Conservation (phyloP, 768 basidiomycete species). For the Collybia nuda region DNA sequence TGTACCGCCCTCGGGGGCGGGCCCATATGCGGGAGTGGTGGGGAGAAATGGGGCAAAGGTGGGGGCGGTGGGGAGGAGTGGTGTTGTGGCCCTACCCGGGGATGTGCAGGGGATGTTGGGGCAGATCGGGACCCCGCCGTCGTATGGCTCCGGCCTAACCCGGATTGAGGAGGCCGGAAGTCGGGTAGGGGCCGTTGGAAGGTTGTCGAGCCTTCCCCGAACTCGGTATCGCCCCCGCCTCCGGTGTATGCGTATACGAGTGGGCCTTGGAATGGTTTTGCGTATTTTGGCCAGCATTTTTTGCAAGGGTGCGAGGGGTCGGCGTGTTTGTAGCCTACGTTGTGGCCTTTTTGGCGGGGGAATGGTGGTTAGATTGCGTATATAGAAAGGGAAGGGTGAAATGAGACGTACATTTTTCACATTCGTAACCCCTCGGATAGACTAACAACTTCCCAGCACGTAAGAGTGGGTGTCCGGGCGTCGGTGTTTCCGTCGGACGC, state of each 20-base stretch:
- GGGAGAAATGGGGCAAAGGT: not conserved
- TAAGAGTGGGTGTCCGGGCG: conserved; percentile 68
- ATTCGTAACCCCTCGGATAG: conserved; percentile 63
- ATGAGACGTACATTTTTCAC: conserved; percentile 60
- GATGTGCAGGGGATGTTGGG: conserved; percentile 6
- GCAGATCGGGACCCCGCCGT: too few species aligned
- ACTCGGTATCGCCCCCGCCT: conserved; percentile 1
- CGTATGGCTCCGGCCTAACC: too few species aligned
- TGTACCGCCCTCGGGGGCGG: not conserved
- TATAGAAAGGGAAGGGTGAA: not conserved
- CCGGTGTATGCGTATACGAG: conserved; percentile 47
- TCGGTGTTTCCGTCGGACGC: conserved; percentile 61
- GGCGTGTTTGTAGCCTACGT: conserved; percentile 2
- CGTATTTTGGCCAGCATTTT: conserved; percentile 75
- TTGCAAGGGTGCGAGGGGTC: conserved; percentile 48
- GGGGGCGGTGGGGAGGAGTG: conserved; percentile 1
- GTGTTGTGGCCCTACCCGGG: conserved; percentile 1
- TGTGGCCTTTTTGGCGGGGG: conserved; percentile 2
- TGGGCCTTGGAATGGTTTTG: conserved; percentile 59
- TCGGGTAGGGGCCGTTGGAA: conserved; percentile 39
- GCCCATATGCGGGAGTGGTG: not conserved
- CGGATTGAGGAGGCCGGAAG: conserved; percentile 18
- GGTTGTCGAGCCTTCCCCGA: conserved; percentile 8
- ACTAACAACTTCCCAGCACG: conserved; percentile 61
- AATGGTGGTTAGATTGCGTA: not conserved